These are phyloP conservation scores for Sonneratia alba DNA, from an alignment of 345 rosid species.

Conservation along the genomic window DNA sequence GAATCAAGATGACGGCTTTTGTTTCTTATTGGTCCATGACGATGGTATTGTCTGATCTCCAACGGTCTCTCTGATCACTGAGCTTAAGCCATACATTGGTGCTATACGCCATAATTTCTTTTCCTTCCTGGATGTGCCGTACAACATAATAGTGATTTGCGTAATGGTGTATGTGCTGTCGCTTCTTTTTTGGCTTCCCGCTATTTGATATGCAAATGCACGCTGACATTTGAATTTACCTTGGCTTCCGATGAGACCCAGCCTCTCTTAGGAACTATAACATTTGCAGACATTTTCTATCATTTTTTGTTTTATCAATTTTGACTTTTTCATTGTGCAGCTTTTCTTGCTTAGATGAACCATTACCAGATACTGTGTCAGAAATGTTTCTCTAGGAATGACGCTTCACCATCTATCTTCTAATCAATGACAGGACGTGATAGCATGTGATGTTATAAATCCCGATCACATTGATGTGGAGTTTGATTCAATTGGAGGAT, in stretches of 20 bases:
- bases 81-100: neutral
- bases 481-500: conserved; percentile 82
- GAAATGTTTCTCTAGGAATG: neutral
- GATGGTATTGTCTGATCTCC: neutral
- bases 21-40: neutral
- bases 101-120: neutral
- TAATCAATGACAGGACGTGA: conserved; percentile 55
- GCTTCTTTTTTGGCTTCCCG: too few species aligned
- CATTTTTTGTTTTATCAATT: too few species aligned
- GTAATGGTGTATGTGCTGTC: too few species aligned
- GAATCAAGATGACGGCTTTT: neutral
- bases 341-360: neutral
- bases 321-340: neutral
- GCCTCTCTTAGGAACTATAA: too few species aligned
- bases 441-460: conserved; percentile 93
- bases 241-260: too few species aligned
- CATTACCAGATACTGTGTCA: neutral
- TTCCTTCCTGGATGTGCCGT: too few species aligned
- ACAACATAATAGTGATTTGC: too few species aligned
- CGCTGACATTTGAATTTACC: too few species aligned
- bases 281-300: too few species aligned
- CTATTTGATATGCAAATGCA: neutral
- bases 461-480: conserved; percentile 92
- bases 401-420: neutral
- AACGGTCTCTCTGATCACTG: neutral